Conservation (phyloP, 2,329 filamentous ascomycete genomes). For the Aureobasidium lini region DNA sequence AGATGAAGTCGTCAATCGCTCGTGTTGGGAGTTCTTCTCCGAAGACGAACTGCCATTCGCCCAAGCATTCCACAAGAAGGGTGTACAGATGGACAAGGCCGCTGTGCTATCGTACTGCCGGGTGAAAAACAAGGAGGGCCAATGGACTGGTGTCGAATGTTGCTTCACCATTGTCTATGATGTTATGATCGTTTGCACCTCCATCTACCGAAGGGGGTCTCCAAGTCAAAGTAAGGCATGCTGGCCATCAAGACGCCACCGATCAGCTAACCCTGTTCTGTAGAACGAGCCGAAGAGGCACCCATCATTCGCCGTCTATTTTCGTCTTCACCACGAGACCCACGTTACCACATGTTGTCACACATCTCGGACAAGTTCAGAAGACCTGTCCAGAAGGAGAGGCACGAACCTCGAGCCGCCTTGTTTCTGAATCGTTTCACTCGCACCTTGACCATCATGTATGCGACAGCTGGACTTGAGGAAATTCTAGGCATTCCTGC, state of each 20-base stretch:
- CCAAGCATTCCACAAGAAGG: slow-evolving; percentile 62
- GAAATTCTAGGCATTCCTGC: slow-evolving; percentile 68
- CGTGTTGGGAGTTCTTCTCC: slow-evolving; percentile 82
- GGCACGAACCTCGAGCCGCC: slow-evolving; percentile 71
- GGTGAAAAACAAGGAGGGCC: slow-evolving; percentile 59
- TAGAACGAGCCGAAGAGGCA: slow-evolving; percentile 69
- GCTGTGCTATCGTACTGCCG: slow-evolving; percentile 75
- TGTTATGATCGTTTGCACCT: slow-evolving; percentile 77
- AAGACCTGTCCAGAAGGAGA: slow-evolving; percentile 47
- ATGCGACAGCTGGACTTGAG: slow-evolving; percentile 68
- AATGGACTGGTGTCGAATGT: slow-evolving; percentile 76
- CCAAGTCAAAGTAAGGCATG: slow-evolving; percentile 63
- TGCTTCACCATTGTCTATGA: slow-evolving; percentile 86
- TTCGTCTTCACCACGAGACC: slow-evolving; percentile 71
- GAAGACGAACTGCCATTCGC: slow-evolving; percentile 72
- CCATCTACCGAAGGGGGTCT: slow-evolving; percentile 61
- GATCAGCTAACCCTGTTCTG: background rate
- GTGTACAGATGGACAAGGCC: slow-evolving; percentile 72
- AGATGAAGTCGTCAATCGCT: slow-evolving; percentile 65
- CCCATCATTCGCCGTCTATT: slow-evolving; percentile 73
- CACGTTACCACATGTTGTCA: slow-evolving; percentile 83
- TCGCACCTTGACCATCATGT: slow-evolving; percentile 75
- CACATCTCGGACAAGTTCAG: slow-evolving; percentile 75
- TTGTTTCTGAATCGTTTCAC: slow-evolving; percentile 84
- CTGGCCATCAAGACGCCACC: background rate